Conservation (phyloP, 1,284 basidiomycete genomes). For the Fomitopsis betulina region DNA sequence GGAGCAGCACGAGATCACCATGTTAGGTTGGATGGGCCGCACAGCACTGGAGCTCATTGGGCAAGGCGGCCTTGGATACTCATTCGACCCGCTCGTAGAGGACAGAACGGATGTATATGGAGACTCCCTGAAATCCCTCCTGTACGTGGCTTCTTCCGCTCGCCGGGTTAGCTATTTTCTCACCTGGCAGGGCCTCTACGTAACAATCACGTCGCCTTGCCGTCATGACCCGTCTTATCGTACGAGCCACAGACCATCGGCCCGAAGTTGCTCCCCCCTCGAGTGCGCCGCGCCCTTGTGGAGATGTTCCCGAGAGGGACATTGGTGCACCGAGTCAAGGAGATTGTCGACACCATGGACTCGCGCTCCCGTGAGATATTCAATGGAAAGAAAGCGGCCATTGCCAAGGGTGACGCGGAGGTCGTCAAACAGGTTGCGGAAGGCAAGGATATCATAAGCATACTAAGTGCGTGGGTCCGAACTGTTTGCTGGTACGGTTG, state of each 20-base stretch:
- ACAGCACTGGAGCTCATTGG: constrained; percentile 33
- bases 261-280: constrained; percentile 1
- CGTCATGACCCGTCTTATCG: constrained; percentile 9
- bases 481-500: background rate
- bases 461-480: constrained; percentile 20
- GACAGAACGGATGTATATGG: background rate
- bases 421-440: constrained; percentile 22
- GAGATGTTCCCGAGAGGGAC: constrained; percentile 10
- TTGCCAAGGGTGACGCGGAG: constrained; percentile 21
- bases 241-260: too few relatives aligned
- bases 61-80: constrained; percentile 33
- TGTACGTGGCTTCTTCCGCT: background rate
- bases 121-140: background rate
- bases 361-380: constrained; percentile 12
- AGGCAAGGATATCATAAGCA: constrained; percentile 27
- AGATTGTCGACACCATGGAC: constrained; percentile 16
- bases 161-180: constrained; percentile 9
- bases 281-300: constrained; percentile 9
- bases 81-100: constrained; percentile 24
- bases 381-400: constrained; percentile 16
- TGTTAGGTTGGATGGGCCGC: constrained; percentile 30
- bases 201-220: constrained; percentile 5
- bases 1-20: constrained; percentile 24
- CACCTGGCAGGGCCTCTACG: background rate
- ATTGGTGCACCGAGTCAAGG: constrained; percentile 9